Evolutionary conservation across 257 asterid genomes (phyloP), one percentile per base, ranked within the genome.

Genomic region (Mitragyna speciosa): DNA sequence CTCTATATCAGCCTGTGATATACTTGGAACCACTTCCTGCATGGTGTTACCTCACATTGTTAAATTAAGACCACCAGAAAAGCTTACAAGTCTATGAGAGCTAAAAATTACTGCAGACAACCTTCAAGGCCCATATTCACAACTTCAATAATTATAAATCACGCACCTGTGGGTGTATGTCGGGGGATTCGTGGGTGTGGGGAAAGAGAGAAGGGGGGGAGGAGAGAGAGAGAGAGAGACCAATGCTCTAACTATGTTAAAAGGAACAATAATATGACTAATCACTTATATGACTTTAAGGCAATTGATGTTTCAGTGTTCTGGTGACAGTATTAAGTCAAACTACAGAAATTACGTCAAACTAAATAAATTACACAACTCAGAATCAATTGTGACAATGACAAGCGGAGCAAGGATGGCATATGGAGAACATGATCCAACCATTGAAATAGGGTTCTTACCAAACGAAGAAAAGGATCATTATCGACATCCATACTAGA

Each of bases 401-500:
- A 52, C 31, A 28, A 47, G 48, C 45, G 39, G n/a, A 77, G 33
- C 19, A n/a, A 26, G n/a, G n/a, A 43, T 22, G 69, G n/a, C 76
- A 47, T 1, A 28, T 33, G 58, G 15, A 43, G 26, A 15, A 31
- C 16, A n/a, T 14, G 43, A 45, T 67, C 39, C 49, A 65, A 45
- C 30, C n/a, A 33, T 72, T 56, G 79, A 26, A 33, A 16, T n/a
- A 43, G 43, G 82, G 68, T 64, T 66, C 91, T 72, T 85, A 92
- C 97, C 90, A 73, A 85, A 52, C 76, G 84, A 66, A 76, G 91
- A 80, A 88, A 85, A 49, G 82, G 83, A 86, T 87, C 93, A 71
- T 81, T 87, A 73, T 92, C 97, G 7, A 92, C 92, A 75, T 92
- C 95, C 97, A 92, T 92, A 73, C 79, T 87, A 75, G 93, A 84